Evolutionary conservation across 768 basidiomycete genomes (phyloP), one percentile per base, ranked within the genome.

Genomic region (Boletus reticuloceps): DNA sequence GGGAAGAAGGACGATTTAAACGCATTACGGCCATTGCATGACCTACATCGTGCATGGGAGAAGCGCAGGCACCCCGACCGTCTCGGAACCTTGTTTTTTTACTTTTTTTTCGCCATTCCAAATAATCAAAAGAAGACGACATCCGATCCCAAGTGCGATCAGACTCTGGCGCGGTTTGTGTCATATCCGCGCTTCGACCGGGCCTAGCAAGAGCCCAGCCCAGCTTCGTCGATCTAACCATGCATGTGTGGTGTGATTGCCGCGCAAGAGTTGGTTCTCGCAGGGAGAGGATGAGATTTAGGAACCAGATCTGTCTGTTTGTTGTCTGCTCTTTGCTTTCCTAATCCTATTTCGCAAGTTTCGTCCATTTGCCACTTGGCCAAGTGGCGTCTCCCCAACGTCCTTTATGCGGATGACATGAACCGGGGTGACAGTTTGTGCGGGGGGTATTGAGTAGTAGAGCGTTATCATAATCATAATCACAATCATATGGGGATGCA

Each of bases 61-160:
- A 63, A 65, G 66, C 37, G 32, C 51, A 53, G 40, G 48, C 53
- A 67, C 62, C 40, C 62, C 66, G 66, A 56, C 47, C 14, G 41
- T 42, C 49, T 51, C 66, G 68, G 66, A 67, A 67, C 66, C 68
- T 69, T 69, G 65, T 62, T 67, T 59, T 46, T 32, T 22, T 20
- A 31, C 13, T 14, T 56, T 47, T 46, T 43, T 39, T 27, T 42
- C 45, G 19, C 50, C 37, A 46, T 29, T 29, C 29, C 29, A 29
- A 29, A 29, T 29, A 29, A 29, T 29, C 29, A 29, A 37, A 37
- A 37, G 16, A 37, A 36, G 34, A 4, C 14, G 34, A 13, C 34
- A 13, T 36, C 25, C 46, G 59, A 52, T 55, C 53, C 19, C 14
- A 47, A 17, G 42, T 34, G 54, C 19, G 50, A 59, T 45, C 42